Conservation (phyloP, 306 rosid species). For the Gynostemma pentaphyllum region DNA sequence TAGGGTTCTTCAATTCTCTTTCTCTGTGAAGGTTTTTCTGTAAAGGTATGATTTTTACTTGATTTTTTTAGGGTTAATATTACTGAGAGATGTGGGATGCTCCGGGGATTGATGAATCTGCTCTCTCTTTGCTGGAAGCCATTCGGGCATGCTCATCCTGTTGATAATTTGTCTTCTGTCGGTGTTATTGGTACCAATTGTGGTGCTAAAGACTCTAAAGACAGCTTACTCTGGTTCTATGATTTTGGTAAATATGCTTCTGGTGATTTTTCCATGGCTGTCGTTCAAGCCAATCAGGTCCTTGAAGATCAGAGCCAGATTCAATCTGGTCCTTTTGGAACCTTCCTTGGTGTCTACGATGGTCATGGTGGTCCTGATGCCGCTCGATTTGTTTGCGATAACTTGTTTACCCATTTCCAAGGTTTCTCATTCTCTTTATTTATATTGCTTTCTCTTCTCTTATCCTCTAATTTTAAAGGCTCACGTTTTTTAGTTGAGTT, state of each 20-base stretch:
- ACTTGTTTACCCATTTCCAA: constrained; percentile 58
- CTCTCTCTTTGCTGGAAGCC: constrained; percentile 82
- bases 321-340: constrained; percentile 73
- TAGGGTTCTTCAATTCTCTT: constrained; percentile 8
- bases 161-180: constrained; percentile 24
- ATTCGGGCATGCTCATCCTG: constrained; percentile 32
- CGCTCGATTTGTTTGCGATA: constrained; percentile 66
- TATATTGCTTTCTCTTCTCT: neutral
- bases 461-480: neutral
- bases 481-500: neutral
- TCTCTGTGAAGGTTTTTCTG: too few species aligned
- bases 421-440: constrained; percentile 31
- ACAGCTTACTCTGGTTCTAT: constrained; percentile 63
- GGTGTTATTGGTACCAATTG: constrained; percentile 30
- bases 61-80: constrained; percentile 59
- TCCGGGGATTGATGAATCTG: constrained; percentile 75
- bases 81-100: constrained; percentile 95
- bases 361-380: constrained; percentile 88
- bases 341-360: constrained; percentile 80
- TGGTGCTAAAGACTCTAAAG: constrained; percentile 35
- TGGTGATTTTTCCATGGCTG: constrained; percentile 86
- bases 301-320: constrained; percentile 89
- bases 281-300: constrained; percentile 75
- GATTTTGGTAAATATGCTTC: constrained; percentile 50
- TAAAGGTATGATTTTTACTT: too few species aligned